Percentiles rank a stretch among this genome's conserved stretches.
phyloP scores from a whole-genome alignment of 75 land plant genomes.

The Cupressus sempervirens region DNA sequence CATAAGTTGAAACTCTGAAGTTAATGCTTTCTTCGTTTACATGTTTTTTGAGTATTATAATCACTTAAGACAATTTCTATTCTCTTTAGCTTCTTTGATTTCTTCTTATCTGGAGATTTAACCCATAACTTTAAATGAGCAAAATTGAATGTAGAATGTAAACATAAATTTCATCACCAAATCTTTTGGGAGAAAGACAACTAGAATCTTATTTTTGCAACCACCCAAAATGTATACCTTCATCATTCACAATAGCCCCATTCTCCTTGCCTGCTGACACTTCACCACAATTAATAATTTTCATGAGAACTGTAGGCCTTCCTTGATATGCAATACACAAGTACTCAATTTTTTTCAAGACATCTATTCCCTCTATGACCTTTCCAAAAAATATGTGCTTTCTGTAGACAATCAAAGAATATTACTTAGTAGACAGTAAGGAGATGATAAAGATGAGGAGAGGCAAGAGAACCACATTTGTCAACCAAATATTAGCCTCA shows the following conservation, averaged over 20 bases:
- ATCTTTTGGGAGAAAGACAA: too few species aligned
- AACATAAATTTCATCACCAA: neutral
- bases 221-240: neutral
- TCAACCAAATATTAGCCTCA: constrained; percentile 29
- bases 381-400: constrained; percentile 95
- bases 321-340: constrained; percentile 49
- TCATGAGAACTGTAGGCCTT: constrained; percentile 64
- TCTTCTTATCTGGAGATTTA: constrained; percentile 58
- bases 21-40: constrained; percentile 52
- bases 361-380: constrained; percentile 74
- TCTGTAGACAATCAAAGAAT: constrained; percentile 35
- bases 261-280: constrained; percentile 29
- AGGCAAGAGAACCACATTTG: constrained; percentile 13
- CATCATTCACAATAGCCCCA: constrained; percentile 13
- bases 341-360: constrained; percentile 69
- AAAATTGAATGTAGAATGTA: too few species aligned
- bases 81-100: constrained; percentile 39
- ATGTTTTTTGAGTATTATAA: constrained; percentile 40
- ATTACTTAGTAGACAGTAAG: neutral
- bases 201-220: neutral
- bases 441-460: neutral
- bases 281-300: constrained; percentile 84
- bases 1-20: too few species aligned
- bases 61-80: constrained; percentile 50
- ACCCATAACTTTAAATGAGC: neutral